Evolutionary conservation across 2,329 filamentous ascomycete genomes (phyloP), one percentile per base, ranked within the genome.

Genomic region (Fusarium sororula): DNA sequence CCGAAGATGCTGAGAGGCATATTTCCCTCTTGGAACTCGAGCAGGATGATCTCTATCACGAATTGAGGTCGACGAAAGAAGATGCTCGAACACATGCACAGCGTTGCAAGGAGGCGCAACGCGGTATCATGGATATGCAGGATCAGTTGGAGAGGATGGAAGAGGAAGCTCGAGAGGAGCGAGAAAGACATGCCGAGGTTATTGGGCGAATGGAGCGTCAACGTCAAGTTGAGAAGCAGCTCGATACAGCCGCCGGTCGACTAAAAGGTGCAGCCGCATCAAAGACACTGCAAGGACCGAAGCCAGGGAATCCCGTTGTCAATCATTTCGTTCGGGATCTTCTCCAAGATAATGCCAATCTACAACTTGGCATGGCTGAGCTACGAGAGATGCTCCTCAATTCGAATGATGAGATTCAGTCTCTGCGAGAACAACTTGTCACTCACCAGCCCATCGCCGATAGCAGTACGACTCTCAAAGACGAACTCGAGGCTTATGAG

Each of bases 321-420:
- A 95, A 94, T 26, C 94, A 97, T 79, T 98, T 99, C 77, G 96
- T 99, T 63, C 94, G 95, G 75, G 96, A 98, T 81, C 93, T 99
- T 63, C 86, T 99, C 24, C 92, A 97, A 78, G 96, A 99, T 81
- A 99, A 99, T 79, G 94, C 95, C 15, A 98, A 94, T 76, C 85
- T 99, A 50, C 96, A 99, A 81, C 88, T 96, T 72, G 95, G 95
- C 22, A 97, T 98, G 68, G 90, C 95, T 59, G 96, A 99, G 84
- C 85, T 99, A 54, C 89, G 95, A 24, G 95, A 98, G 80, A 92
- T 99, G 90, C 87, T 99, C 28, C 89, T 94, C 78, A 95, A 90
- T 80, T 98, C 96, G 7, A 97, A 98, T 79, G 94, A 98, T 77
- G 96, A 99, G 83, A 96, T 98, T 7, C 94, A 98, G 80, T 90